Conservation (phyloP, 441 rosid genomes). For the Populus hybrid region DNA sequence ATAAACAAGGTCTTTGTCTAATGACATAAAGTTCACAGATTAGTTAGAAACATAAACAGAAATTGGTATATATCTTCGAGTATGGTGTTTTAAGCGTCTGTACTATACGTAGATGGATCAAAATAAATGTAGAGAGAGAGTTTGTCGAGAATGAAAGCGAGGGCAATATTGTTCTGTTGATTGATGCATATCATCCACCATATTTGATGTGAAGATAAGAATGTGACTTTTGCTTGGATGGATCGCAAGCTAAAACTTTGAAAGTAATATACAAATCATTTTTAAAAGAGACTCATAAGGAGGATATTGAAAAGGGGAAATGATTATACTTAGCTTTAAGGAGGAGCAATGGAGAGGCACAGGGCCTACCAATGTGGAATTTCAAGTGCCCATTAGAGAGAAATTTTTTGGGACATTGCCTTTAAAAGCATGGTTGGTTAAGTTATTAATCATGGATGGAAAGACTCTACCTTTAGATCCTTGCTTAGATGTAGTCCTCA, state of each 20-base stretch:
- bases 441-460: constrained; percentile 68
- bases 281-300: constrained; percentile 31
- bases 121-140: too few relatives aligned
- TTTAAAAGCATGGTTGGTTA: constrained; percentile 79
- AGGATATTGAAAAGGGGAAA: constrained; percentile 40
- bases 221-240: constrained; percentile 83
- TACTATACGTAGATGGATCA: constrained; percentile 31
- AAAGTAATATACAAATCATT: constrained; percentile 47
- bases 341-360: constrained; percentile 69
- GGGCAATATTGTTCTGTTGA: constrained; percentile 43
- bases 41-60: constrained; percentile 22
- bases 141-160: constrained; percentile 26
- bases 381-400: constrained; percentile 20
- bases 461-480: constrained; percentile 47
- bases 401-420: constrained; percentile 34
- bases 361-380: constrained; percentile 48
- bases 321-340: constrained; percentile 88
- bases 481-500: constrained; percentile 18
- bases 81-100: constrained; percentile 23
- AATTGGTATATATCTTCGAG: constrained; percentile 7
- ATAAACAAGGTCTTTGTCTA: constrained; percentile 16
- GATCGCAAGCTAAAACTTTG: constrained; percentile 79
- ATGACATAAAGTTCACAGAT: constrained; percentile 3
- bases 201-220: constrained; percentile 60
- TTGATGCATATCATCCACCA: constrained; percentile 67